A percentile compares a stretch with the other conserved stretches of the same genome.
Evolutionary conservation across 352 stramenopile genomes (phyloP).

Genomic region (Pythium oligandrum): DNA sequence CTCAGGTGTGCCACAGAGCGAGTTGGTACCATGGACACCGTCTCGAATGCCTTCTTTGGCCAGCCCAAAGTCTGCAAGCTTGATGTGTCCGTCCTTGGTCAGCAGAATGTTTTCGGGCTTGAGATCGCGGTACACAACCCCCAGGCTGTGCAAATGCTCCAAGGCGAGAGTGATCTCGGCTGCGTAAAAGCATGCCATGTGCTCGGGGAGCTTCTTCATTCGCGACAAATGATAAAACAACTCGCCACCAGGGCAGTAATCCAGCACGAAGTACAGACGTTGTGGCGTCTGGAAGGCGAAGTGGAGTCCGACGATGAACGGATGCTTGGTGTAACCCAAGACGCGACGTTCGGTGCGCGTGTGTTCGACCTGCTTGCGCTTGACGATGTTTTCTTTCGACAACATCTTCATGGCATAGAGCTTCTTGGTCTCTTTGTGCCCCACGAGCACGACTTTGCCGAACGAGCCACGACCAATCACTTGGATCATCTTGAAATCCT

Average conservation of each 20-base stretch:
- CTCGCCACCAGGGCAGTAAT: slow-evolving; percentile 87
- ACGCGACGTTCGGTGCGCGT: slow-evolving; percentile 84
- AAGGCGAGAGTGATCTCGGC: slow-evolving; percentile 84
- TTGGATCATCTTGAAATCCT: slow-evolving; percentile 82
- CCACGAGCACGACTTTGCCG: slow-evolving; percentile 87
- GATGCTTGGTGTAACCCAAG: slow-evolving; percentile 75
- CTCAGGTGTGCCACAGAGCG: slow-evolving; percentile 82
- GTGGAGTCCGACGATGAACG: slow-evolving; percentile 86
- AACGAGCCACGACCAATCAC: slow-evolving; percentile 91
- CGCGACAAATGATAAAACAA: slow-evolving; percentile 85
- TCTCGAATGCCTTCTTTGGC: slow-evolving; percentile 78
- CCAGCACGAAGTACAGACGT: slow-evolving; percentile 95
- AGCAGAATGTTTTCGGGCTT: slow-evolving; percentile 77
- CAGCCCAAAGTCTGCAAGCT: slow-evolving; percentile 87
- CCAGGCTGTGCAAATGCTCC: slow-evolving; percentile 76
- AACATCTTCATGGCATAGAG: slow-evolving; percentile 92
- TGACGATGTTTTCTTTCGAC: slow-evolving; percentile 88
- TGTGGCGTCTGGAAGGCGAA: slow-evolving; percentile 88
- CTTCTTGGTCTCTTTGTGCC: slow-evolving; percentile 82
- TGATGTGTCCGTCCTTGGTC: slow-evolving; percentile 78
- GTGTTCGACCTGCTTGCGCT: slow-evolving; percentile 88
- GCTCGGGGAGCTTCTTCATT: slow-evolving; percentile 85
- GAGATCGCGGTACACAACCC: slow-evolving; percentile 80
- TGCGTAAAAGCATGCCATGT: slow-evolving; percentile 88
- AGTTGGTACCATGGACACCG: slow-evolving; percentile 65